phyloP scores from a whole-genome alignment of 2,329 filamentous ascomycete species.

The Coleophoma cylindrospora region DNA sequence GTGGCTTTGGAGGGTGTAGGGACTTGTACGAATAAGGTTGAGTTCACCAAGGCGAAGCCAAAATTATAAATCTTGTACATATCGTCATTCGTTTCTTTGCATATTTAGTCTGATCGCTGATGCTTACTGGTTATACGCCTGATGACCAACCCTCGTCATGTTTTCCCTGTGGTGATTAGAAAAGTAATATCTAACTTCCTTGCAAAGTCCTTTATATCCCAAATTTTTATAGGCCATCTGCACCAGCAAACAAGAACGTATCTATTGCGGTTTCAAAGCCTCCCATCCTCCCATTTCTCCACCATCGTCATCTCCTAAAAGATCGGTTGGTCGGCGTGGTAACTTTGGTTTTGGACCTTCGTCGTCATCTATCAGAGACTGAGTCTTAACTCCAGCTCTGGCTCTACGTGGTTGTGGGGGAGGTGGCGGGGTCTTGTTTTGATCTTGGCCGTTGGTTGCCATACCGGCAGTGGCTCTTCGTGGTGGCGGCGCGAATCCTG shows the following conservation, averaged over 20 bases:
- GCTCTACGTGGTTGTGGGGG: slow-evolving; percentile 20
- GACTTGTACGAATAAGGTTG: slow-evolving; percentile 47
- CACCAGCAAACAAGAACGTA: no score
- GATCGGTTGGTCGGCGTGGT: slow-evolving; percentile 18
- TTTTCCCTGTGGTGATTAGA: no score
- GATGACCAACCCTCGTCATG: no score
- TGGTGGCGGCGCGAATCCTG: slow-evolving; percentile 18
- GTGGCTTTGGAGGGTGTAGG: slow-evolving; percentile 64
- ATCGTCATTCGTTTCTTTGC: neutral
- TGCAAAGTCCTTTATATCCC: no score
- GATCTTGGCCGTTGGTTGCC: neutral
- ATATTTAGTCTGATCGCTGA: no score
- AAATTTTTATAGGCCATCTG: no score
- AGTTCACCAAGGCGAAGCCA: slow-evolving; percentile 33
- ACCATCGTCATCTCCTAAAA: slow-evolving; percentile 19
- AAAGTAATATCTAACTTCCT: no score
- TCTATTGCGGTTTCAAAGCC: slow-evolving; percentile 16
- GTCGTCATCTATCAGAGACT: slow-evolving; percentile 7
- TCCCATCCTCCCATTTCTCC: slow-evolving; percentile 19
- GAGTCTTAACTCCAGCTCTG: slow-evolving; percentile 6
- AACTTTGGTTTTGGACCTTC: slow-evolving; percentile 18
- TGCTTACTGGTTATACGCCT: no score
- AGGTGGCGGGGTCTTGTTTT: slow-evolving; percentile 11
- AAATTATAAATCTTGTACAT: slow-evolving; percentile 14
- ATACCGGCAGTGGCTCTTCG: slow-evolving; percentile 13